Percentiles rank a stretch among this genome's conserved stretches.
Conservation (phyloP, 176 grass and related monocot genomes). For the Triticum timopheevii region DNA sequence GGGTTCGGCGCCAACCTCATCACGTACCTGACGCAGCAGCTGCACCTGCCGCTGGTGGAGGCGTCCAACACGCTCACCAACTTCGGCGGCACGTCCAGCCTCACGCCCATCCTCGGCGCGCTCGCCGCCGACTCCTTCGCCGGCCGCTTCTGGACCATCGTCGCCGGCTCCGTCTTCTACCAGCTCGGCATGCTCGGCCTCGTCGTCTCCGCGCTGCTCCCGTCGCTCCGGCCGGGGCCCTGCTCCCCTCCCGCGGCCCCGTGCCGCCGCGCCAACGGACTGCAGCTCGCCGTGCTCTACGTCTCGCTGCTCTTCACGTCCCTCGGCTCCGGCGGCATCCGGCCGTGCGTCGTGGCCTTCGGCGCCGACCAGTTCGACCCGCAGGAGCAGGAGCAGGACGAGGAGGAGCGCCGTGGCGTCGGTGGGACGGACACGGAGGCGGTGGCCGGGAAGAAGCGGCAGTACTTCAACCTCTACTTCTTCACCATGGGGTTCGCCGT, state of each 20-base stretch:
- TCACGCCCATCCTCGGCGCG: constrained; percentile 72
- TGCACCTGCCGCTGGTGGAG: constrained; percentile 70
- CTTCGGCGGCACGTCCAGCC: constrained; percentile 58
- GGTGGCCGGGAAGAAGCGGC: constrained; percentile 36
- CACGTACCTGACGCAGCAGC: constrained; percentile 67
- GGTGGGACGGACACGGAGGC: constrained; percentile 2
- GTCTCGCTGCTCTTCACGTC: constrained; percentile 46
- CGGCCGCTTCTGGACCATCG: constrained; percentile 78
- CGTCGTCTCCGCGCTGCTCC: constrained; percentile 53
- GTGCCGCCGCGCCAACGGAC: constrained; percentile 38
- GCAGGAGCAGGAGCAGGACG: not conserved
- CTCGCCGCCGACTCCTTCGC: constrained; percentile 65
- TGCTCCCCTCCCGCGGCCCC: not conserved
- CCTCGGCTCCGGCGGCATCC: constrained; percentile 67
- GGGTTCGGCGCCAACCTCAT: constrained; percentile 74
- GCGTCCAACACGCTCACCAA: constrained; percentile 73
- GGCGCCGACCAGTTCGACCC: constrained; percentile 70
- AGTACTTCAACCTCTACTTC: constrained; percentile 88
- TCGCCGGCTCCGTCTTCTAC: constrained; percentile 57
- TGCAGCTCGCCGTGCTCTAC: constrained; percentile 58
- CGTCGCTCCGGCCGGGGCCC: constrained; percentile 31
- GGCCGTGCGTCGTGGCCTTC: constrained; percentile 68
- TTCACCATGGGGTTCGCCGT: constrained; percentile 52
- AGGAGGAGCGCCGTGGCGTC: not conserved
- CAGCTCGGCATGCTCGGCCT: constrained; percentile 62